Conservation (phyloP, 2,329 filamentous ascomycete species). For the Dactylellina haptotyla region DNA sequence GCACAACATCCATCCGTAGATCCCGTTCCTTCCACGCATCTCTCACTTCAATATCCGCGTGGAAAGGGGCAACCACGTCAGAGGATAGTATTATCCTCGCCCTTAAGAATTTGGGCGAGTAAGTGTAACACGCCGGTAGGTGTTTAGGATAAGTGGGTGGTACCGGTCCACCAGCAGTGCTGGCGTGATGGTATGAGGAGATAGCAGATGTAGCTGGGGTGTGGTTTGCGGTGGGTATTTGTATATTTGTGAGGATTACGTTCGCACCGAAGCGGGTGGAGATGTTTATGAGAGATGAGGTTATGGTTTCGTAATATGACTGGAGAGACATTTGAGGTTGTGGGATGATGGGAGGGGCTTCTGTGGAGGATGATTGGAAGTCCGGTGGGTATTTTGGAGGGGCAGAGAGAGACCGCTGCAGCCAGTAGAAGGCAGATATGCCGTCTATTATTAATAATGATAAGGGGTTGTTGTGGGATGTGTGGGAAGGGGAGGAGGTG, state of each 20-base stretch:
- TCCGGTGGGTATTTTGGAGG: background rate
- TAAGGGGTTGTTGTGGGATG: slow-evolving; percentile 26
- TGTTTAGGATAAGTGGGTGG: slow-evolving; percentile 29
- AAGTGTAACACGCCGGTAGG: slow-evolving; percentile 48
- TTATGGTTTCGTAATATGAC: slow-evolving; percentile 34
- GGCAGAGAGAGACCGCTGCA: slow-evolving; percentile 24
- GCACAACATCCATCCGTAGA: slow-evolving; percentile 30
- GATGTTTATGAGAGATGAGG: slow-evolving; percentile 12
- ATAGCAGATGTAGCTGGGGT: background rate
- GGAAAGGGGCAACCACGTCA: slow-evolving; percentile 46
- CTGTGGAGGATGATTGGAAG: background rate
- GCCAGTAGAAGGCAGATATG: slow-evolving; percentile 55
- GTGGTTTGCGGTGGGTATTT: slow-evolving; percentile 16
- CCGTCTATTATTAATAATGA: slow-evolving; percentile 48
- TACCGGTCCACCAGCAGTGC: background rate
- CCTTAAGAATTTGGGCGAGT: slow-evolving; percentile 43
- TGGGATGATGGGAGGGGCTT: background rate
- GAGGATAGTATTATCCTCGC: slow-evolving; percentile 41
- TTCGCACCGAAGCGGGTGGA: slow-evolving; percentile 30
- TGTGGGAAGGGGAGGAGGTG: slow-evolving; percentile 14
- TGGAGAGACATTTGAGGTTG: slow-evolving; percentile 26
- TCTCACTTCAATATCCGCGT: slow-evolving; percentile 28
- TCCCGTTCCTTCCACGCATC: slow-evolving; percentile 32
- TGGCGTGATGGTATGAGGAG: background rate
- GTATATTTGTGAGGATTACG: slow-evolving; percentile 42